phyloP scores from a whole-genome alignment of 176 grass and related monocot species.

The Phragmites australis region DNA sequence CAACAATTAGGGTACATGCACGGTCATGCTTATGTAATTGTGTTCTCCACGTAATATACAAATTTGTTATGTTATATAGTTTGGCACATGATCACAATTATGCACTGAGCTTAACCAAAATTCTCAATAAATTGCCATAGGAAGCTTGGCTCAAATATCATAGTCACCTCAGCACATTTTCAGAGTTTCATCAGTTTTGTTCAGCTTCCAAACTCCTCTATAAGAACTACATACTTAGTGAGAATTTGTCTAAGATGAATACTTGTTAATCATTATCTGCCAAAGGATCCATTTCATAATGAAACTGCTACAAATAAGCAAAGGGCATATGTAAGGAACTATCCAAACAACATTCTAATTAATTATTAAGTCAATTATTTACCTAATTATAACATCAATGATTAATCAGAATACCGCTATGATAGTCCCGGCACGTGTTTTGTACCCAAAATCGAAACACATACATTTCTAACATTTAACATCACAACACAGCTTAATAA shows the following conservation, averaged over 20 bases:
- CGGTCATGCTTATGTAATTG: neutral
- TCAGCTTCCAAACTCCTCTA: conserved; percentile 16
- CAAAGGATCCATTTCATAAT: neutral
- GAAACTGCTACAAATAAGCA: conserved; percentile 26
- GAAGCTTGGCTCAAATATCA: neutral
- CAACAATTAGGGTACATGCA: neutral
- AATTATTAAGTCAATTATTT: too few relatives aligned
- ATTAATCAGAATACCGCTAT: too few relatives aligned
- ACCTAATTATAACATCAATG: too few relatives aligned
- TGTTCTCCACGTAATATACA: conserved; percentile 2
- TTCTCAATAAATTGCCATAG: neutral
- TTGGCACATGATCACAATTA: neutral
- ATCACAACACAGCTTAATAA: too few relatives aligned
- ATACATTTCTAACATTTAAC: too few relatives aligned
- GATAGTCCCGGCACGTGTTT: too few relatives aligned
- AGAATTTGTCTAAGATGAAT: neutral
- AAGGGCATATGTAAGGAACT: too few relatives aligned
- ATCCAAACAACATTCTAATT: too few relatives aligned
- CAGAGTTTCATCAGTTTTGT: neutral
- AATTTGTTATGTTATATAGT: neutral
- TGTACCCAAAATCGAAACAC: too few relatives aligned
- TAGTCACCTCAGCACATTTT: neutral
- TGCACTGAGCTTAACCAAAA: neutral
- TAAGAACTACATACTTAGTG: conserved; percentile 3
- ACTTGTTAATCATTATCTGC: neutral